Conservation (phyloP, 768 basidiomycete genomes). For the Suillus occidentalis region DNA sequence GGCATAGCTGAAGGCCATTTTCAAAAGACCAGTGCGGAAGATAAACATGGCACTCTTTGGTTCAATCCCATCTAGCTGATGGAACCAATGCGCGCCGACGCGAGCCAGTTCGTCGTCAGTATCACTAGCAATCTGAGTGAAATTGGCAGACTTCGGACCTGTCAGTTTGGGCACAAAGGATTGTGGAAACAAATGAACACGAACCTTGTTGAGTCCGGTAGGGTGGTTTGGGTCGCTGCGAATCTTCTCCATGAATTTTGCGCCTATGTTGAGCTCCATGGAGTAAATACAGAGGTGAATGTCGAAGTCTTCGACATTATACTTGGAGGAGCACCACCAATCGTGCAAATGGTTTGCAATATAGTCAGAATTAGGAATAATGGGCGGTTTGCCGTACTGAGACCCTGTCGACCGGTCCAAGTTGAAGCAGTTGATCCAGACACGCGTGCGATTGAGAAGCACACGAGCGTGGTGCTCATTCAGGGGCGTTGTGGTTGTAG, state of each 20-base stretch:
- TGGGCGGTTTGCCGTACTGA: slow-evolving; percentile 86
- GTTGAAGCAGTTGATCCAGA: slow-evolving; percentile 91
- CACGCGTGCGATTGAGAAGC: slow-evolving; percentile 84
- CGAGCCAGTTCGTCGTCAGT: slow-evolving; percentile 68
- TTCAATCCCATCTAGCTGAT: slow-evolving; percentile 49
- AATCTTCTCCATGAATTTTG: slow-evolving; percentile 58
- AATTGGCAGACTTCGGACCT: slow-evolving; percentile 53
- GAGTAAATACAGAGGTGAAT: slow-evolving; percentile 81
- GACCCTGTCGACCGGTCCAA: slow-evolving; percentile 86
- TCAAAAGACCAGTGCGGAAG: slow-evolving; percentile 63
- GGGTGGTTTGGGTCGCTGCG: slow-evolving; percentile 75
- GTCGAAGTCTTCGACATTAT: slow-evolving; percentile 73
- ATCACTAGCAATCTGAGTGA: slow-evolving; percentile 61
- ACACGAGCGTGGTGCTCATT: slow-evolving; percentile 84
- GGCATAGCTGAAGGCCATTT: slow-evolving; percentile 64
- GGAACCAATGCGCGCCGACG: slow-evolving; percentile 57
- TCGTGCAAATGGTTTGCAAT: slow-evolving; percentile 66
- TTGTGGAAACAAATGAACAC: neutral
- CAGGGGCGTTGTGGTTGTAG: slow-evolving; percentile 66
- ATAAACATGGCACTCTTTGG: slow-evolving; percentile 52
- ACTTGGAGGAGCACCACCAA: slow-evolving; percentile 70
- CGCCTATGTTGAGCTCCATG: slow-evolving; percentile 65
- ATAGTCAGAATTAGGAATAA: slow-evolving; percentile 76
- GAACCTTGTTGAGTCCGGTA: slow-evolving; percentile 73
- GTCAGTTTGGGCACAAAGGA: slow-evolving; percentile 1